These are phyloP conservation scores for Penicillium chermesinum DNA, from an alignment of 495 filamentous ascomycete genomes.

Conservation along the genomic window DNA sequence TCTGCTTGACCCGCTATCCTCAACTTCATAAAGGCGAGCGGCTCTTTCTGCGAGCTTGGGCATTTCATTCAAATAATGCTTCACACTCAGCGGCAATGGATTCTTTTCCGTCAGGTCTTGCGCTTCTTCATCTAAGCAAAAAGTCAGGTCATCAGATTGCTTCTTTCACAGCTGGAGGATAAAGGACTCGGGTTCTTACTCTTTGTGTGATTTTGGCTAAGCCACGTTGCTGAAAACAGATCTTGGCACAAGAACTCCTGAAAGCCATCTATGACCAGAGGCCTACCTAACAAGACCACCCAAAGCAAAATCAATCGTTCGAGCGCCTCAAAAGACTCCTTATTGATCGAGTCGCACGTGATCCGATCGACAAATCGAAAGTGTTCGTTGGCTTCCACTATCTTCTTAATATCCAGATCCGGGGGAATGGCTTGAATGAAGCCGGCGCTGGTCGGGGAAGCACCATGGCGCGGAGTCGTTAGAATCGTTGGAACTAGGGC, in stretches of 20 bases:
- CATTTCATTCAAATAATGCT: constrained; percentile 60
- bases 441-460: constrained; percentile 33
- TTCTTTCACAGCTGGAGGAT: not conserved
- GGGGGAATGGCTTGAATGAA: constrained; percentile 77
- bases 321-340: constrained; percentile 66
- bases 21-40: not conserved
- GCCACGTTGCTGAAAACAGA: constrained; percentile 76
- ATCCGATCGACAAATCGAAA: constrained; percentile 79
- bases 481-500: not conserved
- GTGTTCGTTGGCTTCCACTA: constrained; percentile 69
- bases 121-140: not conserved
- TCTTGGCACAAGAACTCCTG: constrained; percentile 52
- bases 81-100: not conserved
- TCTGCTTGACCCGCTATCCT: not conserved
- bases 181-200: constrained; percentile 37
- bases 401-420: constrained; percentile 63
- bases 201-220: constrained; percentile 68
- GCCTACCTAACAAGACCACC: constrained; percentile 77
- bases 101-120: not conserved
- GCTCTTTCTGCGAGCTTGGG: not conserved
- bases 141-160: too few relatives aligned
- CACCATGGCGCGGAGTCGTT: not conserved
- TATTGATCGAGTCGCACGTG: constrained; percentile 65
- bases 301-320: constrained; percentile 73
- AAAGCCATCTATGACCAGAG: constrained; percentile 78